Conservation (phyloP, 2,329 filamentous ascomycete genomes). For the Didymella exigua region DNA sequence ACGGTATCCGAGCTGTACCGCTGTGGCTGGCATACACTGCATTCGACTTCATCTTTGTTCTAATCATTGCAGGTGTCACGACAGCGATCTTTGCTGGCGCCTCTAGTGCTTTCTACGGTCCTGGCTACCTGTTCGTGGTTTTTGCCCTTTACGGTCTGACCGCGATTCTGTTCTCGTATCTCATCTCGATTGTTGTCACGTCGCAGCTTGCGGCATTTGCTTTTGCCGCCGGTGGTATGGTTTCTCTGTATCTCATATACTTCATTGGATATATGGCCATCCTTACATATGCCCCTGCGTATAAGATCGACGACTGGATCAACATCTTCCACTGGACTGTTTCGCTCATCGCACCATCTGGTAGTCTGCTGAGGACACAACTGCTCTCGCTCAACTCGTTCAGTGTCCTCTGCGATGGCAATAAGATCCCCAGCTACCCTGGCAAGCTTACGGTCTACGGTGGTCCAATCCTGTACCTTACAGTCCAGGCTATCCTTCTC, state of each 20-base stretch:
- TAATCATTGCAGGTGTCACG: constrained; percentile 68
- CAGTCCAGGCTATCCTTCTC: constrained; percentile 72
- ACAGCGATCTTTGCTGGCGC: constrained; percentile 71
- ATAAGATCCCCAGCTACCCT: constrained; percentile 69
- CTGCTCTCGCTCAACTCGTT: constrained; percentile 84
- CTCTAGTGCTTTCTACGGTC: constrained; percentile 73
- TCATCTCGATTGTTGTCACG: constrained; percentile 78
- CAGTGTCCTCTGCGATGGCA: constrained; percentile 72
- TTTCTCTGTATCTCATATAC: constrained; percentile 57
- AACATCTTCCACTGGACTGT: constrained; percentile 76
- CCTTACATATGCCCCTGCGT: constrained; percentile 74
- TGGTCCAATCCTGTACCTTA: constrained; percentile 81
- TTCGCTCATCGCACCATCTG: constrained; percentile 75
- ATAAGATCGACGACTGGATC: constrained; percentile 70
- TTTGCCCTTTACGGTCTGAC: constrained; percentile 81
- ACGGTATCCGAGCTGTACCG: constrained; percentile 80
- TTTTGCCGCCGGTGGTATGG: constrained; percentile 77
- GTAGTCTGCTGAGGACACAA: constrained; percentile 73
- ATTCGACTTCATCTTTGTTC: constrained; percentile 79
- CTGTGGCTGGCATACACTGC: constrained; percentile 82
- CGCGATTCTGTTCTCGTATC: constrained; percentile 76
- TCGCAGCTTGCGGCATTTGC: constrained; percentile 86
- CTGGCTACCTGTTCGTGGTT: constrained; percentile 81
- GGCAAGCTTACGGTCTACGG: constrained; percentile 76
- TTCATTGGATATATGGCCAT: constrained; percentile 60